Conservation (phyloP, 805 yeast genomes). For the Novakomyces olei region DNA sequence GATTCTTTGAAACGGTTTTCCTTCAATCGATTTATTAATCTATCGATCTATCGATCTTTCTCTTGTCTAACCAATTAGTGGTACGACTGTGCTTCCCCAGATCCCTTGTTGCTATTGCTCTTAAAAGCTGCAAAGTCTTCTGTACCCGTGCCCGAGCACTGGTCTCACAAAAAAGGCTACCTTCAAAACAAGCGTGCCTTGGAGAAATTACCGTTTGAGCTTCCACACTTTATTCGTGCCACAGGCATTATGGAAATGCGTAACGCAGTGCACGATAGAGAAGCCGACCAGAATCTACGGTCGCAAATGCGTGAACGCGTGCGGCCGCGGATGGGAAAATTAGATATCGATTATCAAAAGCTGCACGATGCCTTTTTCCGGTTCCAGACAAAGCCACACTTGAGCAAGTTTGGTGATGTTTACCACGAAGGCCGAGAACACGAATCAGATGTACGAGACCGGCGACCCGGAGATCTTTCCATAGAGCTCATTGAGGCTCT, state of each 20-base stretch:
- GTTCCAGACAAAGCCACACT: conserved; percentile 48
- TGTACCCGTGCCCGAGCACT: conserved; percentile 63
- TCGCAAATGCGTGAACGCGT: conserved; percentile 63
- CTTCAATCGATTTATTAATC: no score
- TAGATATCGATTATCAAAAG: conserved; percentile 69
- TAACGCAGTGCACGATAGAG: conserved; percentile 29
- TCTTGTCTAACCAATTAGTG: no score
- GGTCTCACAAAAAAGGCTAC: conserved; percentile 63
- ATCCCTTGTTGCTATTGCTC: conserved; percentile 43
- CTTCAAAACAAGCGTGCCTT: conserved; percentile 41
- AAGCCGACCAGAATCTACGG: conserved; percentile 27
- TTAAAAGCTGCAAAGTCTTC: conserved; percentile 44
- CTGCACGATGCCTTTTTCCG: conserved; percentile 74
- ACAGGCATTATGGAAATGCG: conserved; percentile 84
- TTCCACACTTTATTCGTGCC: conserved; percentile 55
- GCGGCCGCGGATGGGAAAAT: conserved; percentile 67
- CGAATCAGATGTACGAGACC: conserved; percentile 21
- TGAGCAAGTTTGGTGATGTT: conserved; percentile 54
- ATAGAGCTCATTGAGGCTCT: conserved; percentile 40
- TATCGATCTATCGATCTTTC: no score
- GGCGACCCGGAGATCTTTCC: conserved; percentile 52
- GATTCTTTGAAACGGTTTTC: no score
- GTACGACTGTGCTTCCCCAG: conserved; percentile 68
- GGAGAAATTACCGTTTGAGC: conserved; percentile 47
- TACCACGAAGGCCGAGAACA: conserved; percentile 57